Conservation (phyloP, 805 yeast genomes). For the Saccharomycopsis sp. region DNA sequence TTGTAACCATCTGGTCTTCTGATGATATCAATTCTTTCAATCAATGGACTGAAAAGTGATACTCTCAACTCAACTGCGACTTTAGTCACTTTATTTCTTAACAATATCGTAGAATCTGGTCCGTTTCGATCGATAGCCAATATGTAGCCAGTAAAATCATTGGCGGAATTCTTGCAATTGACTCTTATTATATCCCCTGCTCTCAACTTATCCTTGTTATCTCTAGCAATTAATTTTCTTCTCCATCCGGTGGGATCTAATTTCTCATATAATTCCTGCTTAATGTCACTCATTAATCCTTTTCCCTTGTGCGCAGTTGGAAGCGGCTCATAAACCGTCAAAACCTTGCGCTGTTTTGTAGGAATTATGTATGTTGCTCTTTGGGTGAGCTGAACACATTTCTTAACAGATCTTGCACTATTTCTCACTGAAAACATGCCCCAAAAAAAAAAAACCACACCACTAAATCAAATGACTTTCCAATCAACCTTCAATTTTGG, state of each 20-base stretch:
- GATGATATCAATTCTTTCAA: conserved; percentile 70
- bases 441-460: no score
- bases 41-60: conserved; percentile 72
- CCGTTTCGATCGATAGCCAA: conserved; percentile 69
- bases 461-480: no score
- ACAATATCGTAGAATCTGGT: conserved; percentile 64
- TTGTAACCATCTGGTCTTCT: conserved; percentile 68
- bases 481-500: no score
- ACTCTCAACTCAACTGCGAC: conserved; percentile 82
- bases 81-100: conserved; percentile 76
- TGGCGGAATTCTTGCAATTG: conserved; percentile 50
- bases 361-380: conserved; percentile 19
- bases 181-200: conserved; percentile 82
- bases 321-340: conserved; percentile 19
- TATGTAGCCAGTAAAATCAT: conserved; percentile 70
- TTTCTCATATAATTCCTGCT: conserved; percentile 43
- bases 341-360: conserved; percentile 12
- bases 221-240: conserved; percentile 43
- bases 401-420: no score
- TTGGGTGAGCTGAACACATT: no score
- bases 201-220: conserved; percentile 42
- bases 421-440: no score
- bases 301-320: conserved; percentile 16
- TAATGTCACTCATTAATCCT: conserved; percentile 26
- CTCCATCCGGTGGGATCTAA: conserved; percentile 72